Evolutionary conservation across 1,284 basidiomycete species (phyloP).

Genomic region (Ustilago tritici): DNA sequence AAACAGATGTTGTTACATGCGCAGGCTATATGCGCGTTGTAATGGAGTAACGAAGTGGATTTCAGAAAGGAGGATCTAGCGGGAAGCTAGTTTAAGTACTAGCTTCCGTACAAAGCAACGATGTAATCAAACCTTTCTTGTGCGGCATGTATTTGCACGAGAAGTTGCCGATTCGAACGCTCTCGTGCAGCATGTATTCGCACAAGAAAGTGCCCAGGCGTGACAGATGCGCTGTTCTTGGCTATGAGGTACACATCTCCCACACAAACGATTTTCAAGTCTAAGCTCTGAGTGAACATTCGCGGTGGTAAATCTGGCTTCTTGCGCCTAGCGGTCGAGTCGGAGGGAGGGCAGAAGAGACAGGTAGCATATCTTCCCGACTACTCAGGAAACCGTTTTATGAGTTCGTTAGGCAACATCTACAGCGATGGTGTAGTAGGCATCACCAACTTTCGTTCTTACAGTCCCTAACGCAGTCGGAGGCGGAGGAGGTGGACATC

Average conservation of each 20-base stretch:
- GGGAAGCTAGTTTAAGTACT: no score
- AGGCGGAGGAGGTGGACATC: slow-evolving; percentile 2
- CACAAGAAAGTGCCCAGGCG: no score
- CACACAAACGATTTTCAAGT: slow-evolving; percentile 37
- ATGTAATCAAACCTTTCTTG: no score
- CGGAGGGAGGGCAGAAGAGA: slow-evolving; percentile 8
- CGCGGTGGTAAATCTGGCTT: slow-evolving; percentile 47
- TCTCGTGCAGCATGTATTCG: no score
- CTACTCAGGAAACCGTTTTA: slow-evolving; percentile 47
- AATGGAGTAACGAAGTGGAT: no score
- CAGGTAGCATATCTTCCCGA: slow-evolving; percentile 40
- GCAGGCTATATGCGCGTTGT: no score
- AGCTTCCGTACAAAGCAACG: no score
- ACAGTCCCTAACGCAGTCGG: no score
- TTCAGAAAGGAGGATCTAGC: no score
- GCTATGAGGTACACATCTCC: slow-evolving; percentile 34
- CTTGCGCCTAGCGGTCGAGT: slow-evolving; percentile 21
- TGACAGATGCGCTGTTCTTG: slow-evolving; percentile 9
- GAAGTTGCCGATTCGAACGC: no score
- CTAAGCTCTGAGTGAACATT: slow-evolving; percentile 42
- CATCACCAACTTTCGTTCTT: slow-evolving; percentile 3
- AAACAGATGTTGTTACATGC: slow-evolving; percentile 24
- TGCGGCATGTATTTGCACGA: no score
- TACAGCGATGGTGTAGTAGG: slow-evolving; percentile 39
- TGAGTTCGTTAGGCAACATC: slow-evolving; percentile 46